Evolutionary conservation across 306 rosid species (phyloP).

Genomic region (Gillenia trifoliata): DNA sequence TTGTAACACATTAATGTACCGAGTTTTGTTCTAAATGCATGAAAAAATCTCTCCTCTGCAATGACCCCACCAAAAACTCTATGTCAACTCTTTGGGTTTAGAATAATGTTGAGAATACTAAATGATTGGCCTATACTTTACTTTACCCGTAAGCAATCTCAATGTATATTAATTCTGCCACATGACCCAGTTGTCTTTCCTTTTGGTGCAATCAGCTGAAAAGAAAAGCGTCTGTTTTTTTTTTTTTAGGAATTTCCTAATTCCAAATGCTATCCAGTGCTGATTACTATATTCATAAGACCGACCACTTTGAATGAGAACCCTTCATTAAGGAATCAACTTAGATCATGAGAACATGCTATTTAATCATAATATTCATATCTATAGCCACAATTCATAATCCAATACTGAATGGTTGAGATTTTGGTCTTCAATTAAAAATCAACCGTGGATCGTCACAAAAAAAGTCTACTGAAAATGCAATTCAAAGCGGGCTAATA

Average conservation of each 20-base stretch:
- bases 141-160: not conserved
- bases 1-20: no score
- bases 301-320: not conserved
- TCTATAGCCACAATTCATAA: not conserved
- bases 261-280: not conserved
- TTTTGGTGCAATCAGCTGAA: not conserved
- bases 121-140: not conserved
- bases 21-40: no score
- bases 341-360: not conserved
- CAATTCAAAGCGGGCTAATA: no score
- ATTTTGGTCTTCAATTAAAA: not conserved
- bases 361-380: not conserved
- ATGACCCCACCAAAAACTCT: not conserved
- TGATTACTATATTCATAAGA: not conserved
- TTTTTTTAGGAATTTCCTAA: not conserved
- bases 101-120: no score
- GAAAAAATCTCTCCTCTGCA: not conserved
- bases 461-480: not conserved
- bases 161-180: not conserved
- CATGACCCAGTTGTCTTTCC: not conserved
- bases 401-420: not conserved
- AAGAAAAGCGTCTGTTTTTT: not conserved
- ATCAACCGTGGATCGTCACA: not conserved
- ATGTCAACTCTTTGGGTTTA: no score
- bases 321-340: not conserved